Conservation (phyloP, 805 yeast species). For the Nakazawaea laoshanensis region DNA sequence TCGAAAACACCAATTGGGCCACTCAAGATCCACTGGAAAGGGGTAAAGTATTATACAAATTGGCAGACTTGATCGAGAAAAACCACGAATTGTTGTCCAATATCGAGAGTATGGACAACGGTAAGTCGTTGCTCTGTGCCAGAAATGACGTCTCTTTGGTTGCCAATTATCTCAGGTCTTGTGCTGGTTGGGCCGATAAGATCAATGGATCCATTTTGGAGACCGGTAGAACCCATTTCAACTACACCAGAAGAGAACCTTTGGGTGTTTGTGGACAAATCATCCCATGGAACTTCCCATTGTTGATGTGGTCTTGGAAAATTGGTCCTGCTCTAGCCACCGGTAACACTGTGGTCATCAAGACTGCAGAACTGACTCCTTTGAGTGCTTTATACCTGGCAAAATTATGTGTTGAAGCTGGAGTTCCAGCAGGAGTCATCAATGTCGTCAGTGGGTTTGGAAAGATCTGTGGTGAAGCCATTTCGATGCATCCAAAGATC, state of each 20-base stretch:
- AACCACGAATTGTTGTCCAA: slow-evolving; percentile 38
- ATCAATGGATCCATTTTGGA: slow-evolving; percentile 37
- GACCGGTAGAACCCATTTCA: slow-evolving; percentile 41
- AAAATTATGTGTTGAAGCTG: slow-evolving; percentile 46
- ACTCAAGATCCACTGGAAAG: slow-evolving; percentile 35
- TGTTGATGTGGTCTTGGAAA: slow-evolving; percentile 62
- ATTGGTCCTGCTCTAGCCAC: slow-evolving; percentile 62
- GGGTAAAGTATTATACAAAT: slow-evolving; percentile 29
- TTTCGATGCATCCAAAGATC: slow-evolving; percentile 48
- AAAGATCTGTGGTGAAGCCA: slow-evolving; percentile 48
- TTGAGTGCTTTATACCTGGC: slow-evolving; percentile 53
- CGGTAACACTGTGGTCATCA: slow-evolving; percentile 55
- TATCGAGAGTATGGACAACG: slow-evolving; percentile 46
- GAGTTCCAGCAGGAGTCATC: slow-evolving; percentile 57
- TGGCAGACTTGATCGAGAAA: slow-evolving; percentile 42
- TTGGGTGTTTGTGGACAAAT: slow-evolving; percentile 65
- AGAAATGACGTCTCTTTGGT: slow-evolving; percentile 40
- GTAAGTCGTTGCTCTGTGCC: slow-evolving; percentile 40
- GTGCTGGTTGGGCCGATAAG: slow-evolving; percentile 49
- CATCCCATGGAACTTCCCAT: slow-evolving; percentile 69
- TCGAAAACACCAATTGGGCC: slow-evolving; percentile 37
- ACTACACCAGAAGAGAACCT: slow-evolving; percentile 53
- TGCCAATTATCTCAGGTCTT: slow-evolving; percentile 37
- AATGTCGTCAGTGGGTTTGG: slow-evolving; percentile 60
- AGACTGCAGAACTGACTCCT: slow-evolving; percentile 62